Evolutionary conservation across 1,284 basidiomycete genomes (phyloP).

Genomic region (Pterulicium gracile): DNA sequence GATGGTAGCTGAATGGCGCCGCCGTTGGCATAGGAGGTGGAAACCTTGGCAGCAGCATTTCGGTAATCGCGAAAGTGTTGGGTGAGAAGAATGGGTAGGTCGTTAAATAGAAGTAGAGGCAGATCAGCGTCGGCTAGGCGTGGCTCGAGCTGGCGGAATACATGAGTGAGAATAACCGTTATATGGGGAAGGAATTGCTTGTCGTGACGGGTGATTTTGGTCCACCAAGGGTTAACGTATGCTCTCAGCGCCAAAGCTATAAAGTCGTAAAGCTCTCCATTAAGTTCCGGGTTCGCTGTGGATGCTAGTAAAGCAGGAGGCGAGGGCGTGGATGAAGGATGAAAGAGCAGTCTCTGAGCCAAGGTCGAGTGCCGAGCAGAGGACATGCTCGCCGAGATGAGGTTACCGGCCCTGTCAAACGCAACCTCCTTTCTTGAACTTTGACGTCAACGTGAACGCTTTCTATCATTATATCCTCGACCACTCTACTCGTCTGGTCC

Average conservation of each 20-base stretch:
- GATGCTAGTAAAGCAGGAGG: constrained; percentile 42
- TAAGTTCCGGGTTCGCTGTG: constrained; percentile 42
- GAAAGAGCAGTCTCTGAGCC: constrained; percentile 62
- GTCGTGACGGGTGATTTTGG: constrained; percentile 71
- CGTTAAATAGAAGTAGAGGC: constrained; percentile 42
- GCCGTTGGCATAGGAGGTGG: constrained; percentile 56
- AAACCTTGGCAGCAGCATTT: constrained; percentile 45
- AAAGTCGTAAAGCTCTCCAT: constrained; percentile 64
- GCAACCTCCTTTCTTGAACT: background rate
- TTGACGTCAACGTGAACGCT: background rate
- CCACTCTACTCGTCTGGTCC: constrained; percentile 12
- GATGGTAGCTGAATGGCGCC: constrained; percentile 47
- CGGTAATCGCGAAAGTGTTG: constrained; percentile 72
- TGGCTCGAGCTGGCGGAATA: constrained; percentile 49
- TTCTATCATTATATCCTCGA: constrained; percentile 6
- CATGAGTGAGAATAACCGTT: constrained; percentile 41
- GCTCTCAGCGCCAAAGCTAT: constrained; percentile 68
- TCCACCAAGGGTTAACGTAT: constrained; percentile 75
- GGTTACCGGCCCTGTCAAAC: background rate
- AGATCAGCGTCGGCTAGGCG: constrained; percentile 48
- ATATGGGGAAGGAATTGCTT: constrained; percentile 70
- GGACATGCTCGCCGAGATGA: constrained; percentile 13
- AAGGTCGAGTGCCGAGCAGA: constrained; percentile 25
- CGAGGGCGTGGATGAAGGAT: constrained; percentile 29
- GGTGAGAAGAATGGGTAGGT: constrained; percentile 51